Conservation (phyloP, 2,329 filamentous ascomycete genomes). For the Beauveria australis region DNA sequence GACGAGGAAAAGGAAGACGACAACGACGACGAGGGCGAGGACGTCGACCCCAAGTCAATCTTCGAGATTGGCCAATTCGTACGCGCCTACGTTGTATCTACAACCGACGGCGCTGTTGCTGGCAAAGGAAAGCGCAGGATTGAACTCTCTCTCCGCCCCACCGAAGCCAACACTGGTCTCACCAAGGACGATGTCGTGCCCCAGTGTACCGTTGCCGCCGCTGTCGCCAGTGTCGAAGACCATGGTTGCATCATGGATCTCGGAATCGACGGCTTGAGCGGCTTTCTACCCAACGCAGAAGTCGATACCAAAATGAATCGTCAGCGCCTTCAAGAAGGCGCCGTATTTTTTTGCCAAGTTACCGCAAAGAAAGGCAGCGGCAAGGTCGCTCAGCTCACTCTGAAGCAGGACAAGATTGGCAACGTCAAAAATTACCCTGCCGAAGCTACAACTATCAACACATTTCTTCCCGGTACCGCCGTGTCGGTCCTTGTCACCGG, state of each 20-base stretch:
- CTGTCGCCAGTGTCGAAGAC: conserved; percentile 87
- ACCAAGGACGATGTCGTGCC: conserved; percentile 63
- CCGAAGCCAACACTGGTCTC: conserved; percentile 68
- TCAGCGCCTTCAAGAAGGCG: conserved; percentile 67
- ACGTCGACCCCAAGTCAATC: conserved; percentile 64
- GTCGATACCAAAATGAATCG: conserved; percentile 58
- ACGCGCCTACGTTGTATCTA: conserved; percentile 74
- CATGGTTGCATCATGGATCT: conserved; percentile 92
- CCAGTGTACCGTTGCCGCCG: conserved; percentile 76
- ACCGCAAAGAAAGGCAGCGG: conserved; percentile 63
- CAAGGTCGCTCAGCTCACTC: conserved; percentile 79
- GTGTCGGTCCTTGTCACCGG: conserved; percentile 79
- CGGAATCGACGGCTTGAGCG: conserved; percentile 64
- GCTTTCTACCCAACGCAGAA: conserved; percentile 81
- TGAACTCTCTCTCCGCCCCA: conserved; percentile 76
- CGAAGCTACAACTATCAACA: conserved; percentile 78
- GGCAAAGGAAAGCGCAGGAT: conserved; percentile 71
- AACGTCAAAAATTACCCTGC: conserved; percentile 58
- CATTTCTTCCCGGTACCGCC: conserved; percentile 85
- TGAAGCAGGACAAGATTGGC: conserved; percentile 60
- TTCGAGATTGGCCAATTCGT: conserved; percentile 84
- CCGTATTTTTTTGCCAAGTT: conserved; percentile 77
- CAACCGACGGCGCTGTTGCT: conserved; percentile 52
- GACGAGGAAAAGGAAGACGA: conserved; percentile 49
- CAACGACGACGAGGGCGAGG: conserved; percentile 43